These are phyloP conservation scores for Blastobotrys apis DNA, from an alignment of 1,139 yeast species.

Conservation along the genomic window DNA sequence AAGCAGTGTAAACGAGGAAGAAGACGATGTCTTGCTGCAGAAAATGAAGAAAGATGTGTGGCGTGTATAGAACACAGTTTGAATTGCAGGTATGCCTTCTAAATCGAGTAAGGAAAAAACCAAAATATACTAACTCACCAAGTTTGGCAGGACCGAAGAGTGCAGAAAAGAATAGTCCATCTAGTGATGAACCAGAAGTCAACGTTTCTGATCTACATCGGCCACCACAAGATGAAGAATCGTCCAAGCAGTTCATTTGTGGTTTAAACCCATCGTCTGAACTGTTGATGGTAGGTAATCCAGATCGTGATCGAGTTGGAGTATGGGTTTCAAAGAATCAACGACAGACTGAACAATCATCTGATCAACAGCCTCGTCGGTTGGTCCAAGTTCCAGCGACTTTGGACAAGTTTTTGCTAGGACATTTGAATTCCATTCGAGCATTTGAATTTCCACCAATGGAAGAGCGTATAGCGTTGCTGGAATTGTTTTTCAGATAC, in stretches of 20 bases:
- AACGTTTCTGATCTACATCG: slow-evolving; percentile 12
- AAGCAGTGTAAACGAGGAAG: slow-evolving; percentile 40
- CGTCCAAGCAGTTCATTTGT: slow-evolving; percentile 17
- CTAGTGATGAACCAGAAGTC: slow-evolving; percentile 6
- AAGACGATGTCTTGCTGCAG: slow-evolving; percentile 17
- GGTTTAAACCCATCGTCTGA: slow-evolving; percentile 23
- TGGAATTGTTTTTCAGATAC: slow-evolving; percentile 52
- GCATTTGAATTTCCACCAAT: slow-evolving; percentile 56
- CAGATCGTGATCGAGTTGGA: slow-evolving; percentile 22
- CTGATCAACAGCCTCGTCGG: neutral
- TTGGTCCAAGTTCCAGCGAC: slow-evolving; percentile 17
- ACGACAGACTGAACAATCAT: neutral
- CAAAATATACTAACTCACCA: too few relatives aligned
- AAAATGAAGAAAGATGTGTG: slow-evolving; percentile 17
- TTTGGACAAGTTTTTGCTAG: slow-evolving; percentile 17
- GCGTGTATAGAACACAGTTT: slow-evolving; percentile 17
- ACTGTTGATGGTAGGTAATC: slow-evolving; percentile 17
- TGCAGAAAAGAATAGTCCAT: too few relatives aligned
- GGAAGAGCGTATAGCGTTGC: slow-evolving; percentile 47
- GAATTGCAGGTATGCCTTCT: slow-evolving; percentile 17
- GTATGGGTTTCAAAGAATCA: slow-evolving; percentile 18
- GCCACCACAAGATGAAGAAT: slow-evolving; percentile 11
- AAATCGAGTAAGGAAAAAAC: too few relatives aligned
- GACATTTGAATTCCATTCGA: slow-evolving; percentile 20
- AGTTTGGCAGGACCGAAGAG: too few relatives aligned